Evolutionary conservation across 169 alveolate species (phyloP).

Genomic region (Hepatocystis sp.): DNA sequence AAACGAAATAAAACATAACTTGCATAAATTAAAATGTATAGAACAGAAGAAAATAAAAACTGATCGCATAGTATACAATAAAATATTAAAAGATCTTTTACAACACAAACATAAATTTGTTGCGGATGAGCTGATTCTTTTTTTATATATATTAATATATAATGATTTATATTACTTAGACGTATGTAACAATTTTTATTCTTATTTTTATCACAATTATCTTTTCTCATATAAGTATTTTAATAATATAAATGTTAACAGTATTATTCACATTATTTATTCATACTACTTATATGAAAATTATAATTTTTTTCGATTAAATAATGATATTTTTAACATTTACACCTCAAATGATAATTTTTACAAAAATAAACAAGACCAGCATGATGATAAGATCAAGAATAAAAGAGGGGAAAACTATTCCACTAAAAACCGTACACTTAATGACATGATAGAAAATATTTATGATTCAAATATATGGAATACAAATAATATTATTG

Average conservation of each 20-base stretch:
- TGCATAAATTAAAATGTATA: conserved; percentile 63
- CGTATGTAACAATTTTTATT: conserved; percentile 45
- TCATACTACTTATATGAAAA: conserved; percentile 42
- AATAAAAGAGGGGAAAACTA: neutral
- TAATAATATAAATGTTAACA: conserved; percentile 52
- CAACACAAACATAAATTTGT: conserved; percentile 51
- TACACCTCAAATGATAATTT: neutral
- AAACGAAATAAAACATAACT: conserved; percentile 57
- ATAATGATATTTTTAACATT: neutral
- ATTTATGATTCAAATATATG: neutral
- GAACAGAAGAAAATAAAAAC: conserved; percentile 74
- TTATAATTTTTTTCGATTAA: conserved; percentile 20
- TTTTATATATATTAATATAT: conserved; percentile 57
- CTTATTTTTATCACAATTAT: conserved; percentile 53
- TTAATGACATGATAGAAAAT: neutral
- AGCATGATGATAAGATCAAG: neutral
- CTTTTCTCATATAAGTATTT: conserved; percentile 38
- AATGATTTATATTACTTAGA: conserved; percentile 73
- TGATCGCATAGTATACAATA: conserved; percentile 63
- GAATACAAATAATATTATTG: conserved; percentile 5
- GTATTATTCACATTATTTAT: conserved; percentile 56
- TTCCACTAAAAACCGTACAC: neutral
- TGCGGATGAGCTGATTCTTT: conserved; percentile 41
- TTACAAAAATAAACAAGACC: neutral
- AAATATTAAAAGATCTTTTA: conserved; percentile 63